Percentiles rank a stretch among this genome's conserved stretches.
These are phyloP conservation scores for Malus hybrid DNA, from an alignment of 331 rosid species.

Conservation along the genomic window DNA sequence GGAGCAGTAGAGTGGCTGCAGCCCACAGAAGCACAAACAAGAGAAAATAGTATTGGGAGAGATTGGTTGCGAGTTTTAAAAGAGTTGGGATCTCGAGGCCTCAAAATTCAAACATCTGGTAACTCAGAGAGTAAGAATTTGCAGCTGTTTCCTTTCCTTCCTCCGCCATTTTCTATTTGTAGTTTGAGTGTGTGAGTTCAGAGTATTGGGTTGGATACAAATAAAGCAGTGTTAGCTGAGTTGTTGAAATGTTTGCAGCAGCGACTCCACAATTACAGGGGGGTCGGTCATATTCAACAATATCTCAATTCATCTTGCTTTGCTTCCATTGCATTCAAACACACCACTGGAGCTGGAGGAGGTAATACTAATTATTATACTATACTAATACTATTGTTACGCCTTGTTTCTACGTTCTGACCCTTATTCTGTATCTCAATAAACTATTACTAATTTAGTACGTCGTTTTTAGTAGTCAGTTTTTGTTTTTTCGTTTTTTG, in stretches of 20 bases:
- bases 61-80: too few relatives aligned
- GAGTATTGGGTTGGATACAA: slow-evolving; percentile 31
- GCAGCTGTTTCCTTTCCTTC: slow-evolving; percentile 31
- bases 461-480: too few relatives aligned
- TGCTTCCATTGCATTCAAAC: slow-evolving; percentile 34
- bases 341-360: background rate
- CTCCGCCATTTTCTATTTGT: slow-evolving; percentile 57
- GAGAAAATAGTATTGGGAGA: too few relatives aligned
- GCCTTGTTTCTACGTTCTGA: too few relatives aligned
- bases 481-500: too few relatives aligned
- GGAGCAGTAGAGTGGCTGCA: slow-evolving; percentile 19
- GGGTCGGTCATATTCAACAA: slow-evolving; percentile 64
- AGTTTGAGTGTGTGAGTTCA: background rate
- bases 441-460: too few relatives aligned
- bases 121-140: background rate
- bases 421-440: too few relatives aligned
- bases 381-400: too few relatives aligned
- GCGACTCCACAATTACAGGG: slow-evolving; percentile 35
- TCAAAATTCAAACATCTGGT: background rate
- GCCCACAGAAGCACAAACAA: slow-evolving; percentile 1
- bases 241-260: background rate
- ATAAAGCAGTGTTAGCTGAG: background rate
- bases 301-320: slow-evolving; percentile 2
- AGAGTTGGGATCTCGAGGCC: slow-evolving; percentile 54
- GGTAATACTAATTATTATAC: background rate